Evolutionary conservation across 2,329 filamentous ascomycete species (phyloP).

Genomic region (Xylaria sp.): DNA sequence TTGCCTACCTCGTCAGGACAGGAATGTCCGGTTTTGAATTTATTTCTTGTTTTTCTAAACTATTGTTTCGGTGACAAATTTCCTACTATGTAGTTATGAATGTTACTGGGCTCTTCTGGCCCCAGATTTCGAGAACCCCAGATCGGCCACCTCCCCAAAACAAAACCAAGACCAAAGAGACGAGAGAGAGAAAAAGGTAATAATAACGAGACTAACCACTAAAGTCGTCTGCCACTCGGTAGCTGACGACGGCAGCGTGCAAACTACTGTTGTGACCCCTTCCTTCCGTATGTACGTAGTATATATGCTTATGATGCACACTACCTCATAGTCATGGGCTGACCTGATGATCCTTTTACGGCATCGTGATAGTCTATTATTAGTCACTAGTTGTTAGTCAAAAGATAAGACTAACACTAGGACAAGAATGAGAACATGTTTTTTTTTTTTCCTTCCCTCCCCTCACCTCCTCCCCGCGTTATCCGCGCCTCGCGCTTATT

Average conservation of each 20-base stretch:
- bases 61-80: not conserved
- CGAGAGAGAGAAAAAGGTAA: not conserved
- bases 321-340: conserved; percentile 9
- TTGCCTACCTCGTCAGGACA: conserved; percentile 18
- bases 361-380: conserved; percentile 33
- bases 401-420: conserved; percentile 8
- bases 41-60: not conserved
- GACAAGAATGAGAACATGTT: not conserved
- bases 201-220: conserved; percentile 6
- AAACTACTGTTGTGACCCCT: conserved; percentile 27
- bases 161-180: not conserved
- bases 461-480: conserved; percentile 16
- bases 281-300: conserved; percentile 3
- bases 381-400: conserved; percentile 22
- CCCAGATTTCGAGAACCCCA: conserved; percentile 35
- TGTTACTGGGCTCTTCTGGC: conserved; percentile 3
- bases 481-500: conserved; percentile 35
- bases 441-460: no score
- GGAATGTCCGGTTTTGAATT: conserved; percentile 9
- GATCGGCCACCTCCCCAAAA: conserved; percentile 2
- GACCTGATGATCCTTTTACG: conserved; percentile 25
- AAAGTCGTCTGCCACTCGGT: conserved; percentile 14
- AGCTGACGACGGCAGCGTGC: conserved; percentile 25
- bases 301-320: conserved; percentile 6
- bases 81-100: conserved; percentile 8